Percentiles rank a stretch among this genome's conserved stretches.
Conservation (phyloP, 768 basidiomycete genomes). For the Termitomyces sp. region DNA sequence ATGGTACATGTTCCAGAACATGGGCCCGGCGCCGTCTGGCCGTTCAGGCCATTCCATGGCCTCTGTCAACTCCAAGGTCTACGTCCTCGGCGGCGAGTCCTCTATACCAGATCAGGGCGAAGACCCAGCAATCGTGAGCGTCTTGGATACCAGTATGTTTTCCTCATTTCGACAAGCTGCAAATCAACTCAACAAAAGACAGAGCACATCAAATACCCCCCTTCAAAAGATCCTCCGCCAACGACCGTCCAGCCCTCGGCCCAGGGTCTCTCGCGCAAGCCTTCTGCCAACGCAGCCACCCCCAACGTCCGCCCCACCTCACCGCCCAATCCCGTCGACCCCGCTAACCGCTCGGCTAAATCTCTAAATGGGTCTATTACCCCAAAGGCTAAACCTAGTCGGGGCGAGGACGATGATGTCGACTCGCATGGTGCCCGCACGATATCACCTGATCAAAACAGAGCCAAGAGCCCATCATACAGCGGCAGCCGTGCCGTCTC, state of each 20-base stretch:
- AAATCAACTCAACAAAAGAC: slow-evolving; percentile 3
- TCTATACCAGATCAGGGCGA: slow-evolving; percentile 70
- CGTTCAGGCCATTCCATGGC: slow-evolving; percentile 99
- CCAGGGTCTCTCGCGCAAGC: slow-evolving; percentile 36
- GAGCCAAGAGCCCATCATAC: slow-evolving; percentile 57
- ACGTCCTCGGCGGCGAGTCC: slow-evolving; percentile 94
- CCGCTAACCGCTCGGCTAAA: slow-evolving; percentile 45
- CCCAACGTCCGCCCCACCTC: slow-evolving; percentile 59
- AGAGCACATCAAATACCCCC: slow-evolving; percentile 28
- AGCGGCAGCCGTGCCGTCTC: slow-evolving; percentile 57
- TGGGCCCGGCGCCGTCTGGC: slow-evolving; percentile 93
- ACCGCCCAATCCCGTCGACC: slow-evolving; percentile 57
- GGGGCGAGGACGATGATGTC: slow-evolving; percentile 57
- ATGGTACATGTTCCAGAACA: slow-evolving; percentile 99
- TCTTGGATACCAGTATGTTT: slow-evolving; percentile 89
- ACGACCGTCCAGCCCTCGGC: slow-evolving; percentile 11
- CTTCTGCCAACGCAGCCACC: slow-evolving; percentile 34
- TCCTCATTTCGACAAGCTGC: not conserved
- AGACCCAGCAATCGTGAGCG: slow-evolving; percentile 80
- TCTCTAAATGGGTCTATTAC: slow-evolving; percentile 41
- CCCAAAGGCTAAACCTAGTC: slow-evolving; percentile 51
- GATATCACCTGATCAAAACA: slow-evolving; percentile 46
- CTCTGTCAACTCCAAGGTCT: slow-evolving; percentile 81
- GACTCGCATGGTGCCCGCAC: slow-evolving; percentile 44
- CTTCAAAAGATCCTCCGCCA: slow-evolving; percentile 21